Evolutionary conservation across 805 yeast species (phyloP), one percentile per base, ranked within the genome.

Genomic region (Candida caryicola): DNA sequence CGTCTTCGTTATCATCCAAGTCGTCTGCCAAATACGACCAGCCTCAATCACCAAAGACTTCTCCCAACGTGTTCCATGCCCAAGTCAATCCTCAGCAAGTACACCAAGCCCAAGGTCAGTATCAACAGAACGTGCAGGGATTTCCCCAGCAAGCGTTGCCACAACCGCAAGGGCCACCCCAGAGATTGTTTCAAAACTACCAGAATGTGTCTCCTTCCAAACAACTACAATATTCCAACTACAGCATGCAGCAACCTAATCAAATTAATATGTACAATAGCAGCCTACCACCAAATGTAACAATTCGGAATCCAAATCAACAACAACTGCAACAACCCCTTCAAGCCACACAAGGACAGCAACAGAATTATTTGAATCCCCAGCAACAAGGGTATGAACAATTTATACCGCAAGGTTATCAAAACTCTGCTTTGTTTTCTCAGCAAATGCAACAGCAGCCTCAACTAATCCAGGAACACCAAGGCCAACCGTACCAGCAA

Each of bases 41-140:
- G 37, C 64, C 69, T 1, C 69, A 64, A 33, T 63, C 70, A 4
- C 74, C 74, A 0, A 66, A 59, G 29, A 59, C 71, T 2, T 63
- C 69, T 2, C 72, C 71, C 0, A 44, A 46, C 17, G 31, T 41
- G 8, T 44, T 27, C 32, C 36, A 44, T 25, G 41, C 45, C 5
- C 34, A 43, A 1, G 25, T 48, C 35, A 41, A 38, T 23, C 33
- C 26, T 5, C 39, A 36, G 16, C 34, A 41, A 17, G 36, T 34
- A 19, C 40, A 40, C 12, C 43, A 37, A 23, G 34, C 30, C 16
- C 46, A 39, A n/a, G 31, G 17, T 9, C 41, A 35, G 14, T 17
- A 25, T 2, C 44, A 43, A 13, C 41, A 34, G 15, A 32, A 32
- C 15, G 36, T 18, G 13, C 33, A 28, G 8, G 16, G 12, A 18